These are phyloP conservation scores for Fusarium verrucosum DNA, from an alignment of 2,329 filamentous ascomycete genomes.

Conservation along the genomic window DNA sequence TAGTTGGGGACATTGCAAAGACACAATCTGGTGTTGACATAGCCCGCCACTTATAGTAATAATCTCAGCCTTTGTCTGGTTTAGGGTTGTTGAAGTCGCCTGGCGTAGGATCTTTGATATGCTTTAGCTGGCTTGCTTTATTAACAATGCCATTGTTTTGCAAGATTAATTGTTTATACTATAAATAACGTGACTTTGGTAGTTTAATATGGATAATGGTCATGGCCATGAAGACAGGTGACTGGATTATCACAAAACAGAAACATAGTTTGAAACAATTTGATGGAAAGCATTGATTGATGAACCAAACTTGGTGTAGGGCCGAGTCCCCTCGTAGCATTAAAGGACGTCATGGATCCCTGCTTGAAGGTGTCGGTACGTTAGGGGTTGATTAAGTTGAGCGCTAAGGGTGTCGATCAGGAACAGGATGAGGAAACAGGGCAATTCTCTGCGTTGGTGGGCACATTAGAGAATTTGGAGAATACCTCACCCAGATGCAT, in stretches of 20 bases:
- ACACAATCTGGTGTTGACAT: constrained; percentile 7
- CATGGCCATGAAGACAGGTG: neutral
- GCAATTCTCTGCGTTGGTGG: neutral
- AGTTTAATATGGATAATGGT: neutral
- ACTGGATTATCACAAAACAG: neutral
- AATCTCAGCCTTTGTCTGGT: neutral
- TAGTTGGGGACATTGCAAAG: constrained; percentile 2
- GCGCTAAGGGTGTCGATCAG: constrained; percentile 37
- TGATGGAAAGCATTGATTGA: neutral
- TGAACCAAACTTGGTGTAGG: neutral
- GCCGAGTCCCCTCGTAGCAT: constrained; percentile 3
- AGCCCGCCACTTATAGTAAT: constrained; percentile 1
- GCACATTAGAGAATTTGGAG: neutral
- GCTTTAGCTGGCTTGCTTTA: neutral
- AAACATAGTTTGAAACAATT: constrained; percentile 8
- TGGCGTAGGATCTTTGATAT: neutral
- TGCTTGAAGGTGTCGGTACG: constrained; percentile 10
- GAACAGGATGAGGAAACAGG: constrained; percentile 20
- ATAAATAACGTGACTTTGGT: neutral
- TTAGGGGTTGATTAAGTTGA: constrained; percentile 23
- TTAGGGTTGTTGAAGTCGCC: neutral
- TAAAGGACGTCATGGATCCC: constrained; percentile 20
- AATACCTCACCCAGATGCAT: too few relatives aligned
- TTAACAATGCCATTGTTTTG: neutral
- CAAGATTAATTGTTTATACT: neutral